Evolutionary conservation across 139 green algal genomes (phyloP).

Genomic region (Nannochloris sp.): DNA sequence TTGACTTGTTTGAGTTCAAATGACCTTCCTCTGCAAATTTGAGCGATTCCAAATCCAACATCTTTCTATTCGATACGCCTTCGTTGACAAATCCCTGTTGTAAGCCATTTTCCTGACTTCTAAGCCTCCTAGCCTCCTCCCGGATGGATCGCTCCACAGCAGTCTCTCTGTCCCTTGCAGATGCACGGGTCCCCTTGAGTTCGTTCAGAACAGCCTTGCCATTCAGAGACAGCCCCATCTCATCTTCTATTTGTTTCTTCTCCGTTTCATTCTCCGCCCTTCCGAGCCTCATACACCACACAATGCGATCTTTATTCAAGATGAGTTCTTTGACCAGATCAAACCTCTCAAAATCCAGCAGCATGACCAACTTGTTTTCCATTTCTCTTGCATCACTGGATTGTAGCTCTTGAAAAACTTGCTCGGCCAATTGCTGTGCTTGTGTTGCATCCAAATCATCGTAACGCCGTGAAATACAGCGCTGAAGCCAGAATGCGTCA

Average conservation of each 20-base stretch:
- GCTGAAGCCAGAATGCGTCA: constrained; percentile 98
- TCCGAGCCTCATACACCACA: constrained; percentile 92
- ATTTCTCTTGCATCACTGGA: constrained; percentile 36
- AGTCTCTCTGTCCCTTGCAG: constrained; percentile 56
- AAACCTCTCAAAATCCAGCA: constrained; percentile 94
- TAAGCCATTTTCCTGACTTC: constrained; percentile 21
- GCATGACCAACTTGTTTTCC: constrained; percentile 84
- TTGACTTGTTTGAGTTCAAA: constrained; percentile 85
- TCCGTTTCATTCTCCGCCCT: constrained; percentile 68
- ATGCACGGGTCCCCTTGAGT: constrained; percentile 70
- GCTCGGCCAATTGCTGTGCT: constrained; percentile 65
- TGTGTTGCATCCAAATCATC: constrained; percentile 55
- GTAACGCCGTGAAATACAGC: constrained; percentile 63
- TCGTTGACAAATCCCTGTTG: constrained; percentile 11
- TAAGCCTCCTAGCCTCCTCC: constrained; percentile 81
- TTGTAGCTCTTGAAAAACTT: constrained; percentile 50
- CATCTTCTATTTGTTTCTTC: constrained; percentile 34
- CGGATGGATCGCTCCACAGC: constrained; percentile 82
- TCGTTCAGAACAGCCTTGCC: constrained; percentile 66
- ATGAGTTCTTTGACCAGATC: constrained; percentile 94
- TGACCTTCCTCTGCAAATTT: constrained; percentile 66
- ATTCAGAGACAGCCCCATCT: constrained; percentile 42
- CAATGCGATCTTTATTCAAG: constrained; percentile 75
- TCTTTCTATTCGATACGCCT: constrained; percentile 33
- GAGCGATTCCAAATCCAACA: constrained; percentile 82